phyloP scores from a whole-genome alignment of 768 basidiomycete species.

The Leccinum fibrillosum region DNA sequence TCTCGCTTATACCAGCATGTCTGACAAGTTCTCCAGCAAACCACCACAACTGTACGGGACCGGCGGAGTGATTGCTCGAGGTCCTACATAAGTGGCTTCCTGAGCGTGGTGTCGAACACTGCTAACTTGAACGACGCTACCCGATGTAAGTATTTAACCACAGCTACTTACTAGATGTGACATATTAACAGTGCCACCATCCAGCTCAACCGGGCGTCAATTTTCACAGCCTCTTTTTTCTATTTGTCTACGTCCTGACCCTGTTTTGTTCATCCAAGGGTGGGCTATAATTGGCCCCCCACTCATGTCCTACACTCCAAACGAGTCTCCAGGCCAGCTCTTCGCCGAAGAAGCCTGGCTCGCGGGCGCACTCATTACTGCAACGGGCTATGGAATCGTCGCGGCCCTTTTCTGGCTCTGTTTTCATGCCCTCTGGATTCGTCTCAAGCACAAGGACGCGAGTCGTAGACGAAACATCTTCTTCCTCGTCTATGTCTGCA shows the following conservation, averaged over 20 bases:
- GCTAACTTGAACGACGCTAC: not conserved
- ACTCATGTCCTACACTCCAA: constrained; percentile 19
- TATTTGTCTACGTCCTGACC: not conserved
- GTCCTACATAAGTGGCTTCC: not conserved
- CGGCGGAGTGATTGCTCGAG: not conserved
- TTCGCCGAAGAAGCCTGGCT: constrained; percentile 29
- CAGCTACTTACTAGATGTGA: not conserved
- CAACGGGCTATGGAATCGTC: constrained; percentile 27
- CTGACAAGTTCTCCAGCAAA: not conserved
- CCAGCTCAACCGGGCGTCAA: not conserved
- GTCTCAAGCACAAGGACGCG: constrained; percentile 13
- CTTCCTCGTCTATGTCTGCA: constrained; percentile 23
- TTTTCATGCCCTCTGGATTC: constrained; percentile 15
- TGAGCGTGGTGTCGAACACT: not conserved
- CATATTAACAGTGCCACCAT: not conserved
- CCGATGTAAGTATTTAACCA: not conserved
- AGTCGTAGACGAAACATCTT: constrained; percentile 14
- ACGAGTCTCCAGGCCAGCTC: constrained; percentile 17
- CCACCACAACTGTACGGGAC: not conserved
- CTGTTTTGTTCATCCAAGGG: not conserved
- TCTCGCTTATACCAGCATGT: too few species aligned
- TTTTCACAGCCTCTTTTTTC: not conserved
- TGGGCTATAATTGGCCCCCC: constrained; percentile 4
- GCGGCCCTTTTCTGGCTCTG: constrained; percentile 24
- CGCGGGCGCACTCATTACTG: constrained; percentile 25